Conservation (phyloP, 257 asterid genomes). For the Jasminum sambac region DNA sequence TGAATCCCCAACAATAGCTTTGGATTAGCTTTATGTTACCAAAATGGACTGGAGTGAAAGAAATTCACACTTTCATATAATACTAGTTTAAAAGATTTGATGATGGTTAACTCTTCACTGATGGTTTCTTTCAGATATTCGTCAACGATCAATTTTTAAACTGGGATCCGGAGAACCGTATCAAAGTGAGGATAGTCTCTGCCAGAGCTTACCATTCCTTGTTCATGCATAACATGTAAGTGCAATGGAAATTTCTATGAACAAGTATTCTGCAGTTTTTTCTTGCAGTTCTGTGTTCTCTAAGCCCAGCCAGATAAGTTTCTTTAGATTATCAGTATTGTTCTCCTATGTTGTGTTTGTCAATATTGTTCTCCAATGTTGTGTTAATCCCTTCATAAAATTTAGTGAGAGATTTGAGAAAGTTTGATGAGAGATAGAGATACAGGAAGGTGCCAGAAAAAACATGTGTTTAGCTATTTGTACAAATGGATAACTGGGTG, state of each 20-base stretch:
- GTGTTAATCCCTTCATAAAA: conserved; percentile 14
- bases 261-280: conserved; percentile 16
- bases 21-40: neutral
- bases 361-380: conserved; percentile 10
- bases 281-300: conserved; percentile 39
- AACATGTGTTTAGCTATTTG: conserved; percentile 30
- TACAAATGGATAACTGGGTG: conserved; percentile 57
- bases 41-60: neutral
- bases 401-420: conserved; percentile 20
- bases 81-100: neutral
- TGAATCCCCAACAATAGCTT: neutral
- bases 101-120: conserved; percentile 9
- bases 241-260: neutral
- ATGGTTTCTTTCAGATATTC: conserved; percentile 65
- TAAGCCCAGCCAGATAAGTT: conserved; percentile 44
- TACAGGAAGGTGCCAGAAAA: conserved; percentile 25
- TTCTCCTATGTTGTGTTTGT: conserved; percentile 1
- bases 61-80: neutral
- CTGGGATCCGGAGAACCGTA: conserved; percentile 90
- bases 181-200: conserved; percentile 95
- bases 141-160: conserved; percentile 93
- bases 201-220: conserved; percentile 92
- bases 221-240: conserved; percentile 64
- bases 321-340: conserved; percentile 13
- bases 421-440: conserved; percentile 24